Conservation (phyloP, 495 filamentous ascomycete species). For the Aspergillus leporis region DNA sequence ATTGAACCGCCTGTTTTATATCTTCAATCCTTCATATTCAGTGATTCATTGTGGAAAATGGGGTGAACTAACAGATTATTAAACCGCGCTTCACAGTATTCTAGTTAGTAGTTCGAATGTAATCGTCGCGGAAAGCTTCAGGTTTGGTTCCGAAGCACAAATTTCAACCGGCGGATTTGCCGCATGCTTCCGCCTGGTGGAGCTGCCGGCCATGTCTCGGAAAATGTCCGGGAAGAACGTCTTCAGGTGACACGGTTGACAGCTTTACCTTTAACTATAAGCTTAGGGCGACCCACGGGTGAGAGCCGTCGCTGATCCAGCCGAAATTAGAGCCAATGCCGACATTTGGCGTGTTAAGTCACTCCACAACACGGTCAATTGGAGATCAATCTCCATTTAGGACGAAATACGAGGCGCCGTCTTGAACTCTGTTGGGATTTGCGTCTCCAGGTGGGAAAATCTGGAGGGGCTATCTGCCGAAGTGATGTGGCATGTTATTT, state of each 20-base stretch:
- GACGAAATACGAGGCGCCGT: neutral
- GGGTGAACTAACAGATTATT: too few species aligned
- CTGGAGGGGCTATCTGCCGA: neutral
- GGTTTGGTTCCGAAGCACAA: neutral
- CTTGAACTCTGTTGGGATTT: neutral
- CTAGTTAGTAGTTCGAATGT: too few species aligned
- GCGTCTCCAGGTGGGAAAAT: neutral
- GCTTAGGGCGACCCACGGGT: neutral
- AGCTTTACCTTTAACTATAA: neutral
- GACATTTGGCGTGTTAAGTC: neutral
- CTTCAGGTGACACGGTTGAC: neutral
- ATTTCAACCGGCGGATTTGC: neutral
- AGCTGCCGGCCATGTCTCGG: neutral
- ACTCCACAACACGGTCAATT: neutral
- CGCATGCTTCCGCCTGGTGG: neutral
- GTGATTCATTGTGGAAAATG: too few species aligned
- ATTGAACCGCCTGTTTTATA: too few species aligned
- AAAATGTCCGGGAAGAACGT: neutral
- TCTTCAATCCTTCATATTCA: too few species aligned
- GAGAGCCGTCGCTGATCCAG: neutral
- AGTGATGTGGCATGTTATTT: neutral
- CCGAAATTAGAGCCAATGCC: neutral
- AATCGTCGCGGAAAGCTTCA: too few species aligned
- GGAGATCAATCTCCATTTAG: neutral
- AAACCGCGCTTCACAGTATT: too few species aligned